Evolutionary conservation across 306 rosid genomes (phyloP), one percentile per base, ranked within the genome.

Genomic region (Rosa multiflora): DNA sequence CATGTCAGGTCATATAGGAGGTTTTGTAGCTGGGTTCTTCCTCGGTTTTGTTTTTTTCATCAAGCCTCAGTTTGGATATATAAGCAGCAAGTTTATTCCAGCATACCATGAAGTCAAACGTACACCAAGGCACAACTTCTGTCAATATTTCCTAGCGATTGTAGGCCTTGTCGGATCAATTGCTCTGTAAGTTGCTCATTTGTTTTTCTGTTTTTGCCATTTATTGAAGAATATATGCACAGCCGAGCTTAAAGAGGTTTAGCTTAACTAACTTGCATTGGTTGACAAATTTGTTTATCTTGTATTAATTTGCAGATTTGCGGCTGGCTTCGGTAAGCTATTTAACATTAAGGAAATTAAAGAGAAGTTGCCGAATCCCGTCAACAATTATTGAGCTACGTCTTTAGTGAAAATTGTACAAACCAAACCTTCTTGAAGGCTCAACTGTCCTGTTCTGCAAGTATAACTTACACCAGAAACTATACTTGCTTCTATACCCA

Each of bases 1-100:
- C 87, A 91, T 88, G 77, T 91, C 98, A 49, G 99, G 93, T 51
- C 99, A 96, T 77, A 77, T 96, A 8, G 99, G 99, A 80, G 98
- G 99, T 35, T 88, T 93, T 67, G 20, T 90, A 1, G 61, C 92
- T 0, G 99, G 98, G 13, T 88, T 87, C 83, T 87, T 91, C 78
- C 96, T 96, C 3, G 98, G 98, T 49, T 96, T 96, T 76, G 61
- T 91, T 59, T 83, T 93, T 47, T 17, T 96, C 21, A 88, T 93
- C 70, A 92, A 93, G 47, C 97, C 96, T 81, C 97, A 90, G 81
- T 91, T 73, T 48, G 99, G 98, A 78, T 96, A 91, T 56, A 79
- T 89, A 44, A 90, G 77, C 80, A 82, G 58, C 69, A 90, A 76
- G 81, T 58, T 90, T 82, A 52, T 93, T 48, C 97, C 98, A 70